Evolutionary conservation across 2,329 filamentous ascomycete genomes (phyloP), one percentile per base, ranked within the genome.

Genomic region (Gremmenia infestans): DNA sequence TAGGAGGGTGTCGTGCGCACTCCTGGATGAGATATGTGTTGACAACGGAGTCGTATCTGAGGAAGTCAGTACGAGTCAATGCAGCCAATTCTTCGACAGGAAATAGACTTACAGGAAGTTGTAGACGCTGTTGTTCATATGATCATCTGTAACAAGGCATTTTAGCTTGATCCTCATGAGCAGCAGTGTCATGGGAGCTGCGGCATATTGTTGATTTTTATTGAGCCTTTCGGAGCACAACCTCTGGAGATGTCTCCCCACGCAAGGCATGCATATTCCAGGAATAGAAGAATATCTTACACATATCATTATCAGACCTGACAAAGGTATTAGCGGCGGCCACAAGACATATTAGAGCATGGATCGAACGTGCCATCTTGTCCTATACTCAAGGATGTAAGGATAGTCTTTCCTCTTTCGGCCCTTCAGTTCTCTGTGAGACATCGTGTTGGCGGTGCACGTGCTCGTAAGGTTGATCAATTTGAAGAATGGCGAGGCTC

Each of bases 301-400:
- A 96, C 89, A 95, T 94, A 75, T 96, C 91, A 70, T 96, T 96
- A 73, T 96, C 91, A 71, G 83, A 86, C 90, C 90, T 92, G 59
- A 32, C 46, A 35, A 19, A 28, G 50, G n/a, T 19, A n/a, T 42
- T 17, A 42, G 39, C 39, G 5, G 39, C 22, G 15, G 39, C 6
- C 15, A 19, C 3, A 15, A n/a, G 15, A 17, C 39, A 19, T 2
- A 42, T 42, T 1, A 42, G 52, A 12, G 48, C 22, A 39, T 25
- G 14, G 40, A 25, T 49, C 59, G 58, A 51, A 61, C 61, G 42
- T 66, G 91, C 91, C 92, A 96, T 83, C 92, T 76, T 58, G 91
- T 95, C 55, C 91, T 80, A 70, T 96, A 96, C 62, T 94, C 88
- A 28, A 93, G 79, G 43, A 85, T 76, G 70, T 86, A 96, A 48